A percentile compares a stretch with the other conserved stretches of the same genome.
Evolutionary conservation across 2,329 filamentous ascomycete species (phyloP).

Genomic region (Talaromyces funiculosus): DNA sequence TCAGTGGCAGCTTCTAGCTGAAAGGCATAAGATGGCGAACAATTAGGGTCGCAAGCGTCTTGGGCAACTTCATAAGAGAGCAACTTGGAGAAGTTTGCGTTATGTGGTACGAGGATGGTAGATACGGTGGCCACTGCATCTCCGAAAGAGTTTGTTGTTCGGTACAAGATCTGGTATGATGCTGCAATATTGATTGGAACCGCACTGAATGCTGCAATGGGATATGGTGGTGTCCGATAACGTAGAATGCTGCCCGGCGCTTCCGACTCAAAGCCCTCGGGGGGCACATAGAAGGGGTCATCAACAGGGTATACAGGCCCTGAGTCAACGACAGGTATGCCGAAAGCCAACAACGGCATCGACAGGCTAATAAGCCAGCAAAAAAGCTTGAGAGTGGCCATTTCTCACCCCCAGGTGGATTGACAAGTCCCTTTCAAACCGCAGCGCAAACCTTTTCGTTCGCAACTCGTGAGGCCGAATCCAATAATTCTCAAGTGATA

Average conservation of each 20-base stretch:
- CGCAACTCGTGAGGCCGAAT: not conserved
- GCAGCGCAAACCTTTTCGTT: not conserved
- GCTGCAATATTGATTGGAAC: constrained; percentile 20
- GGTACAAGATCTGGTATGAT: constrained; percentile 37
- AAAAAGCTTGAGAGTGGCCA: not conserved
- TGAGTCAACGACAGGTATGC: not conserved
- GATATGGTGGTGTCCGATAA: constrained; percentile 20
- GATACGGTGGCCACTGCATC: constrained; percentile 35
- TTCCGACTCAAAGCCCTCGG: constrained; percentile 22
- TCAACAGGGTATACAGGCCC: constrained; percentile 18
- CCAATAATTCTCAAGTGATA: not conserved
- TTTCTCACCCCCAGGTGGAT: not conserved
- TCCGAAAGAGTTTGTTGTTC: constrained; percentile 33
- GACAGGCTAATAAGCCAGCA: constrained; percentile 3
- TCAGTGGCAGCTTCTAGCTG: constrained; percentile 36
- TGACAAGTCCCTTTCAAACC: not conserved
- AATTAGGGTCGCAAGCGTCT: constrained; percentile 24
- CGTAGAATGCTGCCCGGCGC: constrained; percentile 26
- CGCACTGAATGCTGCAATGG: constrained; percentile 21
- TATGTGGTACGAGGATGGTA: constrained; percentile 36
- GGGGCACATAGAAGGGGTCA: constrained; percentile 27
- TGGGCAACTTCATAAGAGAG: constrained; percentile 41
- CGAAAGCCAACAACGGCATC: constrained; percentile 1
- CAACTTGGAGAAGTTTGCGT: constrained; percentile 27
- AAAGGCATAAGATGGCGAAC: constrained; percentile 24